These are phyloP conservation scores for Phytophthora rubi DNA, from an alignment of 352 stramenopile genomes.

Conservation along the genomic window DNA sequence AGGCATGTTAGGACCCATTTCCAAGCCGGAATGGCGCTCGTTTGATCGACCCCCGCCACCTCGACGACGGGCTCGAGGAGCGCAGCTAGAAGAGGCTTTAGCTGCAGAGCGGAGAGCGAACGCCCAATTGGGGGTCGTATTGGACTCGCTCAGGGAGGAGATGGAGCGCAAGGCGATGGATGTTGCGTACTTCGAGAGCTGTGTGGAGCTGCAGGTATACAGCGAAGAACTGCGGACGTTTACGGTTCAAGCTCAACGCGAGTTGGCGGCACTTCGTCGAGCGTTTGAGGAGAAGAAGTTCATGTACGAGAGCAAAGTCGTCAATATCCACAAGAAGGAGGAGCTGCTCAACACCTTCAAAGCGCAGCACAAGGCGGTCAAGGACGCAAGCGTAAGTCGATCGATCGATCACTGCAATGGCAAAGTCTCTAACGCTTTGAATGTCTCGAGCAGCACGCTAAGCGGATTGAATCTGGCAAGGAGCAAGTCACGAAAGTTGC, in stretches of 20 bases:
- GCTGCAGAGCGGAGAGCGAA: constrained; percentile 53
- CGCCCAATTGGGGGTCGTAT: constrained; percentile 43
- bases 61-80: constrained; percentile 63
- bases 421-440: not conserved
- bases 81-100: constrained; percentile 76
- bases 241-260: constrained; percentile 39
- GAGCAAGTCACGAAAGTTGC: constrained; percentile 7
- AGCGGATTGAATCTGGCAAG: constrained; percentile 28
- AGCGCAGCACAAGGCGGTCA: constrained; percentile 52
- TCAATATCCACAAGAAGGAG: constrained; percentile 74
- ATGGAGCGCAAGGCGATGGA: constrained; percentile 84
- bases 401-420: not conserved
- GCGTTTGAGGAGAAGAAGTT: constrained; percentile 66
- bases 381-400: constrained; percentile 41
- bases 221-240: constrained; percentile 59
- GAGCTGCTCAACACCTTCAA: constrained; percentile 81
- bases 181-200: constrained; percentile 78
- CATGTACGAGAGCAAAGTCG: constrained; percentile 52
- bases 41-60: constrained; percentile 42
- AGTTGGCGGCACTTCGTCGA: constrained; percentile 42
- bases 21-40: constrained; percentile 55
- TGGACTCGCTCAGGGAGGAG: constrained; percentile 68
- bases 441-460: constrained; percentile 17
- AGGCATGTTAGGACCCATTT: constrained; percentile 70
- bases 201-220: constrained; percentile 61